Percentiles rank a stretch among this genome's conserved stretches.
Conservation (phyloP, 2,329 filamentous ascomycete species). For the Trichoderma hamatum region DNA sequence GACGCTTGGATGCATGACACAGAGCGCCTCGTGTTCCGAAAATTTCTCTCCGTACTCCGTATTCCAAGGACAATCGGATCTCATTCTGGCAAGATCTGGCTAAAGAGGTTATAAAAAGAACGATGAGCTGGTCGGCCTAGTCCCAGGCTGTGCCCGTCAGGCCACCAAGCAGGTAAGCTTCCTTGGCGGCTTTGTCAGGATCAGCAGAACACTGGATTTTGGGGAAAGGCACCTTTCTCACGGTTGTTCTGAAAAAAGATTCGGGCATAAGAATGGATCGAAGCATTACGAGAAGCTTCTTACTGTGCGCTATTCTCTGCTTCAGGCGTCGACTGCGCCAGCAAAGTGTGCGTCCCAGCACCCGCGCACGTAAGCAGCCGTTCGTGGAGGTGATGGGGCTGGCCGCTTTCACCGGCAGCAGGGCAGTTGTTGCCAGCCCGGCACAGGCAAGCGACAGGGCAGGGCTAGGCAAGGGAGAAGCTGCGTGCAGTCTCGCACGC, state of each 20-base stretch:
- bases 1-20: slow-evolving; percentile 4
- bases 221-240: not conserved
- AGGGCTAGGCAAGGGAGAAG: not conserved
- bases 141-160: slow-evolving; percentile 1
- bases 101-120: slow-evolving; percentile 19
- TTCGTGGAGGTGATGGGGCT: not conserved
- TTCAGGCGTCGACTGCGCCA: not conserved
- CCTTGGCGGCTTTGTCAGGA: not conserved
- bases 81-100: slow-evolving; percentile 14
- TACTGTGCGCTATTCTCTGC: not conserved
- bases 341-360: not conserved
- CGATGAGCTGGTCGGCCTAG: not conserved
- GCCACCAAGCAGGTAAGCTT: slow-evolving; percentile 6
- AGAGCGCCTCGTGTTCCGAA: slow-evolving; percentile 12
- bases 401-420: slow-evolving; percentile 16
- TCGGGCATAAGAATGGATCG: not conserved
- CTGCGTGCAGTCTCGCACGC: not conserved
- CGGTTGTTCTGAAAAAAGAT: not conserved
- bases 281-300: not conserved
- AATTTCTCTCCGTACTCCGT: not conserved
- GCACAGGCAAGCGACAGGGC: not conserved
- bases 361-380: not conserved
- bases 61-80: not conserved
- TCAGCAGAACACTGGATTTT: not conserved
- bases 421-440: not conserved